A percentile compares a stretch with the other conserved stretches of the same genome.
These are phyloP conservation scores for Thelonectria olida DNA, from an alignment of 2,329 filamentous ascomycete genomes.

Conservation along the genomic window DNA sequence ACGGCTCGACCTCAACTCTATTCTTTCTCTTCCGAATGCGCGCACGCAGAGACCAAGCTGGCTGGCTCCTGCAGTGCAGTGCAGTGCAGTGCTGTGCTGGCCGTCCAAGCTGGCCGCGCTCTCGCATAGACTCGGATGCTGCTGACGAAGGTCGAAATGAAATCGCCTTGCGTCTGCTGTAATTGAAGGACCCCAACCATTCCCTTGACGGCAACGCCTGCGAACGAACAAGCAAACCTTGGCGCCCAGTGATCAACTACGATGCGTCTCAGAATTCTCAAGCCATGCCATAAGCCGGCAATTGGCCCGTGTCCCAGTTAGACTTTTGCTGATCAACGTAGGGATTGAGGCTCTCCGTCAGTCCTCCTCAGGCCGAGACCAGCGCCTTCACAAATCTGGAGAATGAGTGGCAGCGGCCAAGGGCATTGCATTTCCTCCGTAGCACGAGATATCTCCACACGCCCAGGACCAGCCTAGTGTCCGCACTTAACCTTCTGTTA, in stretches of 20 bases:
- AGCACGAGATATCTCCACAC: too few species aligned
- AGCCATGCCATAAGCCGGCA: background rate
- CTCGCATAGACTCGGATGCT: background rate
- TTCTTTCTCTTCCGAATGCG: background rate
- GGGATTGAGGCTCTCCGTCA: background rate
- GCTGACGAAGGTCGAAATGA: too few species aligned
- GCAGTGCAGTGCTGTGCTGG: too few species aligned
- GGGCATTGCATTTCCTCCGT: too few species aligned
- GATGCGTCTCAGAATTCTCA: background rate
- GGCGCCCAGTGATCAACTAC: background rate
- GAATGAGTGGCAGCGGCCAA: background rate
- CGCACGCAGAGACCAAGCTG: background rate
- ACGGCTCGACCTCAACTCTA: background rate
- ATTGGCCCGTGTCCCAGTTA: background rate
- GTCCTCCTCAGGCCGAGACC: background rate
- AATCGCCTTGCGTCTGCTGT: background rate
- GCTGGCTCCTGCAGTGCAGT: too few species aligned
- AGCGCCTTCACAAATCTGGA: conserved; percentile 11
- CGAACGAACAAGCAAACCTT: background rate
- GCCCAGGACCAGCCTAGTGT: background rate
- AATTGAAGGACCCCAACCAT: background rate
- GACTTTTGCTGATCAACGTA: background rate
- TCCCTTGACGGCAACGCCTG: background rate
- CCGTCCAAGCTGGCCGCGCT: too few species aligned
- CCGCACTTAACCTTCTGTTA: background rate